phyloP scores from a whole-genome alignment of 2,329 filamentous ascomycete genomes.

The Cladophialophora carrionii region DNA sequence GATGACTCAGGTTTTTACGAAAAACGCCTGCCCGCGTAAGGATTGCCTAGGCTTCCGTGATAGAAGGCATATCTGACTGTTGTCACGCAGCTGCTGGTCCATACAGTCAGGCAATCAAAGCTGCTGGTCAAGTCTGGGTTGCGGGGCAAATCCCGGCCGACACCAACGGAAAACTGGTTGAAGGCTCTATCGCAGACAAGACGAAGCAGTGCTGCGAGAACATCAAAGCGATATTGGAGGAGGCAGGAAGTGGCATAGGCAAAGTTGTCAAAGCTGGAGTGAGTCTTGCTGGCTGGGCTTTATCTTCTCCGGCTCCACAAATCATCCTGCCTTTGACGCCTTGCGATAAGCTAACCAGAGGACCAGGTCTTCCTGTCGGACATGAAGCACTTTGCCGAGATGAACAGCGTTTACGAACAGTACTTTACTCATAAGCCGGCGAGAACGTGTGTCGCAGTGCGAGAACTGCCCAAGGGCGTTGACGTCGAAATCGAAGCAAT shows the following conservation, averaged over 20 bases:
- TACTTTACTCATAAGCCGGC: slow-evolving; percentile 69
- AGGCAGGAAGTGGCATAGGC: slow-evolving; percentile 74
- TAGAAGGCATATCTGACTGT: slow-evolving; percentile 10
- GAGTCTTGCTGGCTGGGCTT: slow-evolving; percentile 34
- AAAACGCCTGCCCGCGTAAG: slow-evolving; percentile 53
- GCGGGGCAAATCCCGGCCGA: slow-evolving; percentile 78
- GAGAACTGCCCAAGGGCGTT: slow-evolving; percentile 65
- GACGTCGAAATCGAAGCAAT: slow-evolving; percentile 68
- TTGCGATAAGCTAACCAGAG: neutral
- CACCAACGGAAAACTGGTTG: slow-evolving; percentile 61
- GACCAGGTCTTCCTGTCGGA: slow-evolving; percentile 77
- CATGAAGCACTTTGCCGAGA: slow-evolving; percentile 84
- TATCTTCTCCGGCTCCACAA: neutral
- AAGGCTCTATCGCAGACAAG: slow-evolving; percentile 68
- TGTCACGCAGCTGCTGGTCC: slow-evolving; percentile 30
- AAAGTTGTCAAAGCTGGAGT: slow-evolving; percentile 85
- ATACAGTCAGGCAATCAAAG: slow-evolving; percentile 65
- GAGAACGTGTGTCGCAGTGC: slow-evolving; percentile 65
- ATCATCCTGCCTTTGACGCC: neutral
- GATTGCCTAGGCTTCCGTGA: neutral
- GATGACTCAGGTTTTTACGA: slow-evolving; percentile 46
- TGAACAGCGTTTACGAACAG: slow-evolving; percentile 73
- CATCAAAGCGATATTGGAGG: slow-evolving; percentile 79
- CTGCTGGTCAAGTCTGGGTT: slow-evolving; percentile 69
- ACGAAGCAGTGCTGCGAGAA: slow-evolving; percentile 76